Evolutionary conservation across 176 grass and related monocot species (phyloP), one percentile per base, ranked within the genome.

Genomic region (Aechmea fasciata): DNA sequence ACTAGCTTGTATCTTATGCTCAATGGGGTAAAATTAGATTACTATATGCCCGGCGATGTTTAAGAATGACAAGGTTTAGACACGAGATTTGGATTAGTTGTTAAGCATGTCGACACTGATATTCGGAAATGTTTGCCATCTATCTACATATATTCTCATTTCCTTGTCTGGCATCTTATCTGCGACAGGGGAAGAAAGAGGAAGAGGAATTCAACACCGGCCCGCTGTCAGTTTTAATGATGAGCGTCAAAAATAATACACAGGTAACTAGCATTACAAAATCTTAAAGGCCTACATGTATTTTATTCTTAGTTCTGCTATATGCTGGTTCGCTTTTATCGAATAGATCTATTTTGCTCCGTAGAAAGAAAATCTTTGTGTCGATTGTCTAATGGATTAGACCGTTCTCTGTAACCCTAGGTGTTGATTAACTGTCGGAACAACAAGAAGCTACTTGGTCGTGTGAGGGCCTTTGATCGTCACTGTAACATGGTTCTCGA

Each of bases 401-500:
- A 22, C 17, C 20, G 55, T 5, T 61, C 55, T 10, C 55, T 61
- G 55, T 19, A 18, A 18, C 55, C 15, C 66, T 67, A 96, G 94
- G 89, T 97, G 28, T 77, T 97, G 71, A 97, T 93, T 74, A 97
- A 97, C 59, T 92, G 94, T 64, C 84, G 94, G 73, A 97, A 97
- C 89, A 97, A 97, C 77, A 92, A 87, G 77, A 97, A 92, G 53
- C 66, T 92, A 53, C 89, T 97, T 67, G 94, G 94, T 23, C 86
- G 84, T 10, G 89, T 97, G 48, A 92, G 93, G 62, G 93, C 93
- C 49, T 97, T 97, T 80, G 93, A 97, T 83, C 77, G 89, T n/a
- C 89, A 90, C 41, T 97, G 89, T 79, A 97, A 97, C 77, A 97
- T 97, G 93, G 93, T 97, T 85, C 83, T 97, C 13, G 93, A 97